Conservation (phyloP, 2,329 filamentous ascomycete genomes). For the Xylaria sp. region DNA sequence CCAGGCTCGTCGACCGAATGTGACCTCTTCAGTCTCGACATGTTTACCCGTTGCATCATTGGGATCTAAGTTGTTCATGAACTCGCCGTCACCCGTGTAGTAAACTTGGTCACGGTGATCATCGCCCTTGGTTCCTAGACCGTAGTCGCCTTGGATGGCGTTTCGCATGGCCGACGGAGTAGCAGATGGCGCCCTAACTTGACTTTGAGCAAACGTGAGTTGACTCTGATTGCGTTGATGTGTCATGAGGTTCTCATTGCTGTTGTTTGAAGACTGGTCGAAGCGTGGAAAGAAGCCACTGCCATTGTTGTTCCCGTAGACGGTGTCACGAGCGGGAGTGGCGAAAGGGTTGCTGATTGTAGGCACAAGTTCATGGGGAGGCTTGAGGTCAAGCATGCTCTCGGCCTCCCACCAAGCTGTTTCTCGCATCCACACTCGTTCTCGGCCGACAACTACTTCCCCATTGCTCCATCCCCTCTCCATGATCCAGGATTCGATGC, state of each 20-base stretch:
- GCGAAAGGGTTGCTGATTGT: slow-evolving; percentile 49
- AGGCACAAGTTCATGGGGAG: slow-evolving; percentile 58
- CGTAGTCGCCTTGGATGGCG: slow-evolving; percentile 79
- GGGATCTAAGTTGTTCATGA: slow-evolving; percentile 76
- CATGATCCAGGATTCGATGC: slow-evolving; percentile 92
- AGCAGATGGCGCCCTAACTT: slow-evolving; percentile 65
- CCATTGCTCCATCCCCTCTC: slow-evolving; percentile 99
- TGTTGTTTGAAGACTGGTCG: slow-evolving; percentile 70
- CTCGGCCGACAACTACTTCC: slow-evolving; percentile 88
- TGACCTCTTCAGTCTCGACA: slow-evolving; percentile 75
- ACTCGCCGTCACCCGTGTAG: slow-evolving; percentile 76
- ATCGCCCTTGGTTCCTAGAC: slow-evolving; percentile 87
- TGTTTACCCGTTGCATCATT: slow-evolving; percentile 81
- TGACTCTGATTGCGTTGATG: slow-evolving; percentile 68
- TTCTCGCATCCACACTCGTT: slow-evolving; percentile 96
- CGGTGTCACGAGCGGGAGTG: slow-evolving; percentile 71
- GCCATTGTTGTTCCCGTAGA: slow-evolving; percentile 72
- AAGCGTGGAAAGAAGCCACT: slow-evolving; percentile 77
- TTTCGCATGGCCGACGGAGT: slow-evolving; percentile 68
- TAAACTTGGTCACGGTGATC: slow-evolving; percentile 77
- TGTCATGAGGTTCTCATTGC: slow-evolving; percentile 75
- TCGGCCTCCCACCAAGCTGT: slow-evolving; percentile 98
- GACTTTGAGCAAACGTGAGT: slow-evolving; percentile 54
- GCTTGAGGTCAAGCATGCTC: slow-evolving; percentile 91
- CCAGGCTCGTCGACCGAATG: slow-evolving; percentile 77